Evolutionary conservation across 2,329 filamentous ascomycete genomes (phyloP), one percentile per base, ranked within the genome.

Genomic region (Fusarium anguioides): DNA sequence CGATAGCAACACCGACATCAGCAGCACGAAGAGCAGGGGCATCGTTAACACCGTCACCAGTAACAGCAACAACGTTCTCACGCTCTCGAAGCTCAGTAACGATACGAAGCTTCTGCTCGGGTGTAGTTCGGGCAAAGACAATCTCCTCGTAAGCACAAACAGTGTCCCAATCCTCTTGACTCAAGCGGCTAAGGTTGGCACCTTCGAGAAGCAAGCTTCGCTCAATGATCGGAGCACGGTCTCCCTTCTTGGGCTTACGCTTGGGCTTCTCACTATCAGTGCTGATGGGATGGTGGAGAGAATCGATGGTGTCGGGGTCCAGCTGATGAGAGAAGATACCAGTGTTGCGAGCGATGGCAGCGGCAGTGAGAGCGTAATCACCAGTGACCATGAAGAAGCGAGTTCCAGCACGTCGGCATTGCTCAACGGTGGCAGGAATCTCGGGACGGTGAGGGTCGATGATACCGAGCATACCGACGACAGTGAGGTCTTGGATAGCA

Each of bases 21-120:
- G 88, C 88, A 29, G 87, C 87, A 48, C 88, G 88, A 31, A 91
- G 79, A 3, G 88, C 88, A 1, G 88, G 88, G 0, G 87, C 88
- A 61, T 91, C 88, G 56, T 91, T 90, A 10, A 89, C 90, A 11
- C 88, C 88, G 63, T 93, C 90, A 27, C 90, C 91, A n/a, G 90
- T 92, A 80, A 92, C 91, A 31, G 89, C 90, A 12, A 87, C 89
- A 2, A 85, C 85, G 26, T 87, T 85, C 20, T 85, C 84, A 15
- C 85, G 79, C 20, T 78, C 75, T 66, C 90, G 89, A 21, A 92
- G 82, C 45, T 89, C 88, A 56, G 88, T 86, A 42, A 93, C 91
- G 81, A 92, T 92, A 39, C 89, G 85, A 9, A 91, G 87, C 72
- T 92, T 92, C 35, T 90, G 91, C 56, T 88, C 84, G 0, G 90